phyloP scores from a whole-genome alignment of 2,329 filamentous ascomycete species.

The Pseudocercospora fijiensis region DNA sequence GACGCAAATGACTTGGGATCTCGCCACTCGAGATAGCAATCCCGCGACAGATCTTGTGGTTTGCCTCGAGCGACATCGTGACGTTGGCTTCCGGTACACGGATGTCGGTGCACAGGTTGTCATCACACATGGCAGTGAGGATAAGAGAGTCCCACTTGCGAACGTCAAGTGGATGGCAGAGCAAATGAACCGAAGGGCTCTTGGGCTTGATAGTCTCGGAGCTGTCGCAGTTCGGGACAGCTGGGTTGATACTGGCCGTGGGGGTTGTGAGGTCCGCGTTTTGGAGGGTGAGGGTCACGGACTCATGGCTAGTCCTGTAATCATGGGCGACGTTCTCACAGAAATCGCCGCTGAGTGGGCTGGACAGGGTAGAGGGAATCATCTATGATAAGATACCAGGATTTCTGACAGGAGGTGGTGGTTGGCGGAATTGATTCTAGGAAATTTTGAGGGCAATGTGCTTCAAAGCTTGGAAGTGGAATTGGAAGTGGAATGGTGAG shows the following conservation, averaged over 20 bases:
- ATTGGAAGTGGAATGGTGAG: background rate
- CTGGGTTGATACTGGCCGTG: conserved; percentile 5
- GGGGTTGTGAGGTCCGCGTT: conserved; percentile 84
- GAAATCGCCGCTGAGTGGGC: conserved; percentile 90
- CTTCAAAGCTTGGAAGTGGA: background rate
- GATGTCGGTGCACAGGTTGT: conserved; percentile 89
- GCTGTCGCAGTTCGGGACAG: conserved; percentile 15
- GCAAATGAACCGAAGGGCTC: conserved; percentile 63
- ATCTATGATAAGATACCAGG: conserved; percentile 10
- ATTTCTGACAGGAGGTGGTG: background rate
- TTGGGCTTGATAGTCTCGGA: conserved; percentile 15
- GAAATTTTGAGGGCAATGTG: background rate
- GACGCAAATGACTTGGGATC: conserved; percentile 90
- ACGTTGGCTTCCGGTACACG: conserved; percentile 94
- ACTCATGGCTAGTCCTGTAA: conserved; percentile 86
- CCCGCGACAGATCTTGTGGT: conserved; percentile 90
- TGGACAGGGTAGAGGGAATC: conserved; percentile 17
- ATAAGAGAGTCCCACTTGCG: conserved; percentile 88
- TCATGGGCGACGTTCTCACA: conserved; percentile 92
- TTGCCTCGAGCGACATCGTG: conserved; percentile 84
- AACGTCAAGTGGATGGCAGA: conserved; percentile 94
- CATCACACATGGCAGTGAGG: conserved; percentile 89
- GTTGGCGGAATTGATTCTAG: background rate
- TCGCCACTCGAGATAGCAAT: conserved; percentile 87
- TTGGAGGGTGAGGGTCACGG: conserved; percentile 91